Conservation (phyloP, 176 grass and related monocot genomes). For the Aegilops longissima region DNA sequence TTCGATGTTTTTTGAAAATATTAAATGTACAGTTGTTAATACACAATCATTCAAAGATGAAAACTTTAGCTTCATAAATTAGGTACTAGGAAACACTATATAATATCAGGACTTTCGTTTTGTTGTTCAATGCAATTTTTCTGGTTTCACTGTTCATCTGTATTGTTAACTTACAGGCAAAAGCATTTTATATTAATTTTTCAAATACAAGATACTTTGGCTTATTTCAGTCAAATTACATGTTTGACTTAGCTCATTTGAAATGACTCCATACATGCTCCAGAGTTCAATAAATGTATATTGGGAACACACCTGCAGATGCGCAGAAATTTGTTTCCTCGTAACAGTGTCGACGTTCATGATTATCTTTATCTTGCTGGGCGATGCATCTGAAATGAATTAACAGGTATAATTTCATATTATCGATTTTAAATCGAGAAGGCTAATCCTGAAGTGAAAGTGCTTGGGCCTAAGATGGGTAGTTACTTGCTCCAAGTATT, state of each 20-base stretch:
- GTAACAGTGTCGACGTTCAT: slow-evolving; percentile 18
- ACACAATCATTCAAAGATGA: neutral
- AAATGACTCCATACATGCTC: neutral
- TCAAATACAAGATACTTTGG: neutral
- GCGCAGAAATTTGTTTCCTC: slow-evolving; percentile 28
- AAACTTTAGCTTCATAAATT: neutral
- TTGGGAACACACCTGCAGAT: slow-evolving; percentile 23
- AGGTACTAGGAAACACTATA: neutral
- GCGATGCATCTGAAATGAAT: slow-evolving; percentile 27
- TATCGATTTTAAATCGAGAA: neutral
- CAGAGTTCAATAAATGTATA: neutral
- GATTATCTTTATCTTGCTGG: slow-evolving; percentile 21
- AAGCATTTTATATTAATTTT: neutral
- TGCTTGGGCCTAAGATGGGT: neutral
- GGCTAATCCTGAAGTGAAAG: neutral
- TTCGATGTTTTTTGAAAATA: slow-evolving; percentile 29
- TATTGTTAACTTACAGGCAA: neutral
- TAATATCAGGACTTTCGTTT: neutral
- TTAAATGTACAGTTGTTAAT: neutral
- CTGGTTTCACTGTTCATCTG: neutral
- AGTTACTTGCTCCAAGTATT: slow-evolving; percentile 33
- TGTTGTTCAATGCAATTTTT: neutral
- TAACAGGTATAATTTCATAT: neutral
- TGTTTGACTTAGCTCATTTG: neutral
- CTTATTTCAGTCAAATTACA: neutral